A percentile compares a stretch with the other conserved stretches of the same genome.
phyloP scores from a whole-genome alignment of 2,329 filamentous ascomycete species.

The Septoria petroselini region DNA sequence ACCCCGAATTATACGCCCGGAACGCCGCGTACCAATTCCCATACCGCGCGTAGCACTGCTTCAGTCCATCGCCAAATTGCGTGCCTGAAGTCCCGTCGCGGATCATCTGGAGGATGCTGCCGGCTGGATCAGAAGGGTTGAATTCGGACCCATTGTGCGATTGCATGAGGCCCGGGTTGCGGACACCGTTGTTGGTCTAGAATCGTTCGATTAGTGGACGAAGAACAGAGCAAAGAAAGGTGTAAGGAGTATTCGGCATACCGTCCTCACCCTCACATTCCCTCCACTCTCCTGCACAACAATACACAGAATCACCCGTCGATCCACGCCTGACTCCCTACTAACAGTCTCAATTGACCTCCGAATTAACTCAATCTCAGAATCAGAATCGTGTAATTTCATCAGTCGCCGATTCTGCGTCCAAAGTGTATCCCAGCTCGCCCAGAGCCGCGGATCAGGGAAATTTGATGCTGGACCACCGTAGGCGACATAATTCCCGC shows the following conservation, averaged over 20 bases:
- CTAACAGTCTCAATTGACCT: slow-evolving; percentile 7
- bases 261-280: slow-evolving; percentile 10
- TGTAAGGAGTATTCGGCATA: not conserved
- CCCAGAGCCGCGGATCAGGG: slow-evolving; percentile 7
- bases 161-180: slow-evolving; percentile 51
- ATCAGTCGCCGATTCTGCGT: slow-evolving; percentile 8
- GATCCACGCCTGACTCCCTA: slow-evolving; percentile 4
- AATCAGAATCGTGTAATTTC: slow-evolving; percentile 3
- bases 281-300: slow-evolving; percentile 15
- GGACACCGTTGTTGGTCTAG: slow-evolving; percentile 38
- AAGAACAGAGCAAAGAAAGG: too few species aligned
- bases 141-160: slow-evolving; percentile 40
- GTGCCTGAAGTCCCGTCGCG: slow-evolving; percentile 47
- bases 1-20: slow-evolving; percentile 44
- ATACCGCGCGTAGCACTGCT: slow-evolving; percentile 38
- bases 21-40: slow-evolving; percentile 44
- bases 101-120: slow-evolving; percentile 39
- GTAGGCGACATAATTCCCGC: slow-evolving; percentile 3
- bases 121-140: slow-evolving; percentile 23
- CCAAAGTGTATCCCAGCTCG: slow-evolving; percentile 12
- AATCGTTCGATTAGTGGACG: slow-evolving; percentile 12
- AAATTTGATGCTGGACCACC: slow-evolving; percentile 6
- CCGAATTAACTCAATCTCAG: slow-evolving; percentile 2
- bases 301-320: slow-evolving; percentile 8
- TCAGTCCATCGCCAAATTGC: slow-evolving; percentile 43